A percentile compares a stretch with the other conserved stretches of the same genome.
Evolutionary conservation across 1,139 yeast genomes (phyloP).

Genomic region (Diutina neorugosa): DNA sequence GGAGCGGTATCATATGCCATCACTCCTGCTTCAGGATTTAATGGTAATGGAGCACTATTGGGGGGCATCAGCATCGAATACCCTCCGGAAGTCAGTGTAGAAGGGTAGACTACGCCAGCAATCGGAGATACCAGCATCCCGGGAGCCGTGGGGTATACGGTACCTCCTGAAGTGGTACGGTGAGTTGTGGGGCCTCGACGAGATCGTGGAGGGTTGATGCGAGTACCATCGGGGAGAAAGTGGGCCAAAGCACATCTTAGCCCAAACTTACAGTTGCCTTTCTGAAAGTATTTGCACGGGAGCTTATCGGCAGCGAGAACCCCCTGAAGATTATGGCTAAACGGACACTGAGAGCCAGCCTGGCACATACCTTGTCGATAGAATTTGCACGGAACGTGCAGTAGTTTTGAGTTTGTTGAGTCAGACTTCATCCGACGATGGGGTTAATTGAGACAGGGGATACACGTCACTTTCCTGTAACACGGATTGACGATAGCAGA

Average conservation of each 20-base stretch:
- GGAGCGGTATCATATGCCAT: not conserved
- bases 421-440: not conserved
- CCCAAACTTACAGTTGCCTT: slow-evolving; percentile 93
- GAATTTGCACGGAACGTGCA: slow-evolving; percentile 95
- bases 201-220: slow-evolving; percentile 33
- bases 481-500: not conserved
- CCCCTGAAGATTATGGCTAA: slow-evolving; percentile 66
- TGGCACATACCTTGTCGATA: slow-evolving; percentile 86
- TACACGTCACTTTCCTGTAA: not conserved
- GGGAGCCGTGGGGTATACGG: not conserved
- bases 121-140: not conserved
- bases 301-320: slow-evolving; percentile 46
- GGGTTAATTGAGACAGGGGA: not conserved
- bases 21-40: not conserved
- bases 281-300: slow-evolving; percentile 88
- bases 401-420: slow-evolving; percentile 25
- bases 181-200: not conserved
- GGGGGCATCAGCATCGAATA: not conserved
- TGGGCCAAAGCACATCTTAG: slow-evolving; percentile 89
- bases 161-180: not conserved
- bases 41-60: not conserved
- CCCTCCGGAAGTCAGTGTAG: not conserved
- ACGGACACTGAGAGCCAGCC: slow-evolving; percentile 88
- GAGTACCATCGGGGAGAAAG: slow-evolving; percentile 77
- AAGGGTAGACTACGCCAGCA: not conserved